Evolutionary conservation across 768 basidiomycete species (phyloP).

Genomic region (Pilatotrama ljubarskyi): DNA sequence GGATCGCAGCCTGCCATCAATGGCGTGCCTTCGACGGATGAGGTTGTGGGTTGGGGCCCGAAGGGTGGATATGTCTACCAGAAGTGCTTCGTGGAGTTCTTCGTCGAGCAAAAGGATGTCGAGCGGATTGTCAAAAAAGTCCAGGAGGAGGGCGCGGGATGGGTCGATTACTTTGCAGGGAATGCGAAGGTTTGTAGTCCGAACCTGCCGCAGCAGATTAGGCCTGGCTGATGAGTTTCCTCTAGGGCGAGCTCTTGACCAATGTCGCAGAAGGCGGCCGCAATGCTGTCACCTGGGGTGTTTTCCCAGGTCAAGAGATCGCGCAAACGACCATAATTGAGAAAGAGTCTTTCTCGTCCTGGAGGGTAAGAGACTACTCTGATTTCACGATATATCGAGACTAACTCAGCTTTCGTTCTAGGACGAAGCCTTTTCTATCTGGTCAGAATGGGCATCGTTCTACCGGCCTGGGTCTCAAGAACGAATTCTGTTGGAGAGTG

Average conservation of each 20-base stretch:
- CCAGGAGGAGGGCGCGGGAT: constrained; percentile 52
- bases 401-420: constrained; percentile 33
- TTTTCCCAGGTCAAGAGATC: constrained; percentile 96
- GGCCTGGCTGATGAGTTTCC: neutral
- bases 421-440: constrained; percentile 97
- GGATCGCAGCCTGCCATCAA: constrained; percentile 95
- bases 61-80: constrained; percentile 93
- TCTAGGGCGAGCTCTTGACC: constrained; percentile 75
- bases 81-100: constrained; percentile 97
- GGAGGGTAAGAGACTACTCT: constrained; percentile 70
- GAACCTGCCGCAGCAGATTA: neutral
- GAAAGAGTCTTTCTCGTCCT: constrained; percentile 88
- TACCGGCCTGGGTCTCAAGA: constrained; percentile 77
- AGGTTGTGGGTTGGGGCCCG: constrained; percentile 92
- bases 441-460: constrained; percentile 91
- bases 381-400: neutral
- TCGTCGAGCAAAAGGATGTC: constrained; percentile 64
- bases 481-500: constrained; percentile 66
- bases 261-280: constrained; percentile 79
- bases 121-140: constrained; percentile 60
- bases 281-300: constrained; percentile 98
- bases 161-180: constrained; percentile 86
- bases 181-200: constrained; percentile 60
- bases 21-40: constrained; percentile 70
- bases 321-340: constrained; percentile 97